phyloP scores from a whole-genome alignment of 2,329 filamentous ascomycete species.

The Apiospora koreana region DNA sequence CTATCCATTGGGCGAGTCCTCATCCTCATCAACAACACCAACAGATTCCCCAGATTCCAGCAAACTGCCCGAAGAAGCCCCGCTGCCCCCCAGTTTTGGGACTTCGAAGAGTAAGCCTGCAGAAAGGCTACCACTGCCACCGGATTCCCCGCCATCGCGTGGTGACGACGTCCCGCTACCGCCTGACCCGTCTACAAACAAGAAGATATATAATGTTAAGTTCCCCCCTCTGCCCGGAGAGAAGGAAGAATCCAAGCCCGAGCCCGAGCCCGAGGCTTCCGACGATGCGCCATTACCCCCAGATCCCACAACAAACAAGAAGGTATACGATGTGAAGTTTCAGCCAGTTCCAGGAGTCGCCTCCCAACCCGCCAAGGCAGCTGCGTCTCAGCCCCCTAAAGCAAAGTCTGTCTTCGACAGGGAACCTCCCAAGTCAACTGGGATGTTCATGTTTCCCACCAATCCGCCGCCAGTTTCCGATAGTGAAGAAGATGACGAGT shows the following conservation, averaged over 20 bases:
- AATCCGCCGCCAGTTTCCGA: conserved; percentile 32
- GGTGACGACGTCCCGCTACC: conserved; percentile 41
- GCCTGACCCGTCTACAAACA: conserved; percentile 42
- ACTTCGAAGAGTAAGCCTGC: conserved; percentile 20
- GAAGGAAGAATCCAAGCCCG: conserved; percentile 24
- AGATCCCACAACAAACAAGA: conserved; percentile 35
- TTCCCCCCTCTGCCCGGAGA: conserved; percentile 27
- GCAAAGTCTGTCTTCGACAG: conserved; percentile 13
- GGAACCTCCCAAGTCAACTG: conserved; percentile 5
- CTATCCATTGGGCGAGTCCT: conserved; percentile 52
- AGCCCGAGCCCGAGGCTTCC: conserved; percentile 21
- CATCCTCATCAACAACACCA: conserved; percentile 52
- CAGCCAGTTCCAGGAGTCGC: conserved; percentile 20
- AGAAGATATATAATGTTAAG: conserved; percentile 29
- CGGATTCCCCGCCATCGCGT: conserved; percentile 23
- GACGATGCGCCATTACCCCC: conserved; percentile 43
- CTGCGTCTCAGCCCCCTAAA: neutral
- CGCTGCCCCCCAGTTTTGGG: conserved; percentile 37
- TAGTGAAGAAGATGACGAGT: conserved; percentile 39
- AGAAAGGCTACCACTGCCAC: conserved; percentile 14
- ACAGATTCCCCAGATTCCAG: conserved; percentile 28
- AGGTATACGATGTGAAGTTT: conserved; percentile 29
- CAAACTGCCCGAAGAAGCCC: conserved; percentile 25
- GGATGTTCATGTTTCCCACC: conserved; percentile 32
- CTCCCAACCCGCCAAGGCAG: neutral